Percentiles rank a stretch among this genome's conserved stretches.
Conservation (phyloP, 495 filamentous ascomycete genomes). For the Trichoderma gamsii region DNA sequence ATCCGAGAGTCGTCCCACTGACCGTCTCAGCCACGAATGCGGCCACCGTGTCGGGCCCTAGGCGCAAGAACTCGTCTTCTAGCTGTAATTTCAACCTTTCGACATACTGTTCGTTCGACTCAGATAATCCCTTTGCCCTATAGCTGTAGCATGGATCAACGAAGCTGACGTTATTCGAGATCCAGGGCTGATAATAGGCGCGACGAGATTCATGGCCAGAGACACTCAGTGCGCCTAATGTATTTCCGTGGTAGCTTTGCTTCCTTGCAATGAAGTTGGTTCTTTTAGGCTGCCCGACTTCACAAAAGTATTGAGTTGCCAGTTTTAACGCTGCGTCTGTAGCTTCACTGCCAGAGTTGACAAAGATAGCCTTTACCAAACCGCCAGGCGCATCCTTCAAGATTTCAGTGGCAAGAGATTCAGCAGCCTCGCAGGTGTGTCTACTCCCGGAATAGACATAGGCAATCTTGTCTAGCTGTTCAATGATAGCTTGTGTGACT, state of each 20-base stretch:
- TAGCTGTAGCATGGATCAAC: neutral
- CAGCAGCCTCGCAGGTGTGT: no score
- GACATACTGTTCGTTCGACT: neutral
- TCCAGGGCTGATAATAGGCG: neutral
- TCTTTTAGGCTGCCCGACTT: neutral
- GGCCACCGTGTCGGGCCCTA: conserved; percentile 42
- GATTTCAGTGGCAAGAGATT: no score
- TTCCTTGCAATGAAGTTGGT: neutral
- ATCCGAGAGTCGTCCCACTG: conserved; percentile 58
- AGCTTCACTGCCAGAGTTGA: neutral
- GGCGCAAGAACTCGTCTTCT: neutral
- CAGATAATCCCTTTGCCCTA: neutral
- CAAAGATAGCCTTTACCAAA: conserved; percentile 1
- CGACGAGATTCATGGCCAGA: neutral
- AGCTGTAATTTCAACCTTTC: neutral
- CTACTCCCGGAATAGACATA: no score
- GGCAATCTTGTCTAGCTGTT: no score
- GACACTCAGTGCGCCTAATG: neutral
- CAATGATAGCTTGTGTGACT: no score
- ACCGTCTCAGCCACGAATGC: conserved; percentile 73
- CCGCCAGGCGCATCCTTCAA: no score
- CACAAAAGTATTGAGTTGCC: neutral
- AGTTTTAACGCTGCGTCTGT: neutral
- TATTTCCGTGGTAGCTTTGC: neutral
- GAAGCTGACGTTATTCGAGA: neutral